Base-by-base conservation (phyloP, 2,329 filamentous ascomycete genomes). In the Decorospora gaudefroyi region DNA sequence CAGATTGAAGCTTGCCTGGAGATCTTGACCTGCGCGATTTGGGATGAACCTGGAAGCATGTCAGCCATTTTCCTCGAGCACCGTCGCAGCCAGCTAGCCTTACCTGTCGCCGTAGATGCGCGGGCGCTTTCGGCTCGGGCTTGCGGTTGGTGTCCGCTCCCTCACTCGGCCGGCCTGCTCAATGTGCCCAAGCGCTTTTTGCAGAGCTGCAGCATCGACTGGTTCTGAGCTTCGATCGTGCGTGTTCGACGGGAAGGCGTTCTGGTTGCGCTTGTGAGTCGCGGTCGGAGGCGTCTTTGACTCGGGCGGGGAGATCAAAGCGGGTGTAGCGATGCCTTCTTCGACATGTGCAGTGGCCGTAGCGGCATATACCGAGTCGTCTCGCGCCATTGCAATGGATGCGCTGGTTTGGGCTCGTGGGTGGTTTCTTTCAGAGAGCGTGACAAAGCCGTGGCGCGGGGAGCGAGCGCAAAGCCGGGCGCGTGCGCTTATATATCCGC, bases 1-100 rank as follows among this genome's bases (percentile, higher is more conserved):
- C 42, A 97, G 76, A 67, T 85, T 96, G 72, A 93, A 97, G 70
- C 90, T 95, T 39, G 92, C 90, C 68, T 92, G 88, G 16, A 97
- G 77, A 71, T 99, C 93, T 70, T 96, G 90, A 4, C 92, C 93
- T 54, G 91, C 86, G 28, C 93, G 83, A 60, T 93, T 95, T 18
- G 93, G 93, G 57, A 99, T 97, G 68, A 99, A 99, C 62, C 93
- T 95, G 66, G 3, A 15, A 2, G 6, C 10, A 10, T 8, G 32
- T 56, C 15, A 51, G 51, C 12, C 8, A 16, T 27, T 15, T 7
- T 6, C 11, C 7, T 8, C n/a, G 3, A 2, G 4, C 10, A 13
- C 19, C 16, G 19, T 8, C n/a, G 12, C 17, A 17, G 13, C 17
- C n/a, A 18, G 21, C 29, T 25, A 29, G 37, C 50, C 54, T 53